Base-by-base conservation (phyloP, 768 basidiomycete species). In the Kwoniella sp. region DNA sequence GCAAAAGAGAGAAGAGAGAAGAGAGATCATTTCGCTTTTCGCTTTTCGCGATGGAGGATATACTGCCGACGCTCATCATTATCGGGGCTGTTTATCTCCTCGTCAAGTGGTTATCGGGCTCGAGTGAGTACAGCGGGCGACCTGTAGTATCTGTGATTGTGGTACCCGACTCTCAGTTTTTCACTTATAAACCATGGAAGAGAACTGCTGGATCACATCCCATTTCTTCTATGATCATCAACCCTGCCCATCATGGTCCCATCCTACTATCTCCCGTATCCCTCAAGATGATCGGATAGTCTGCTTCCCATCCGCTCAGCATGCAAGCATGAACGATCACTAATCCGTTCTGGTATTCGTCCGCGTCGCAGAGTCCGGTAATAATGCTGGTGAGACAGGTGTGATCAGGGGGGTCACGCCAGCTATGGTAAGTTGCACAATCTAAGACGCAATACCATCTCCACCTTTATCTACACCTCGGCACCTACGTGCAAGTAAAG, bases 31-130 rank as follows among this genome's bases (percentile, higher is more conserved):
- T n/a, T n/a, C n/a, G n/a, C n/a, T n/a, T n/a, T n/a, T n/a, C n/a
- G n/a, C n/a, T n/a, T 45, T 9, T 20, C 41, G 20, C 41, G 17
- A 56, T 74, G 54, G 72, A 73, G 58, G 75, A 77, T 55, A 57
- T 73, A 55, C 25, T 77, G 20, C 73, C 75, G 2, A 61, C 73
- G 11, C 31, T 74, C 23, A 31, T 77, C 30, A 60, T 74, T n/a
- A 69, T 77, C 22, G 69, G 52, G 0, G 57, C 68, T 15, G 65
- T 77, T 31, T 74, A 67, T 50, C 54, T 74, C 30, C 22, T 71
- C 12, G 55, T 77, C 13, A 55, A 63, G 63, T 73, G 68, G 65
- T 45, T 74, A 22, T 51, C 48, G 23, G 52, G 67, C 47, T 56
- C 68, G 12, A 70, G 75, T 70, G 65, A 62, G 75, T 66, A 30